Percentiles rank a stretch among this genome's conserved stretches.
phyloP scores from a whole-genome alignment of 1,139 yeast species.

The Scheffersomyces stambukii region DNA sequence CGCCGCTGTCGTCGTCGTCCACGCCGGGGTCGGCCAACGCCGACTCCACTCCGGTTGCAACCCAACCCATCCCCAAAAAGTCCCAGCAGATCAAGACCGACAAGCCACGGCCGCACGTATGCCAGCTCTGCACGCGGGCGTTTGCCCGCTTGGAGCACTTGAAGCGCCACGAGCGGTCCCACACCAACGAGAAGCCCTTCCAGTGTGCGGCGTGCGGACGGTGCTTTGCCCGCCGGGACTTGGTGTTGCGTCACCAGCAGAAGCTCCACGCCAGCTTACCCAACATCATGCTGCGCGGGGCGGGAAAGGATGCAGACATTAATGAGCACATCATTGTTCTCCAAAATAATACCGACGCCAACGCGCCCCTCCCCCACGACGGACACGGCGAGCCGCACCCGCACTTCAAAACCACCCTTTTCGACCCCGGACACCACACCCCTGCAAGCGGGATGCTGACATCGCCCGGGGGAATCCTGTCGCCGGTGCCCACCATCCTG shows the following conservation, averaged over 20 bases:
- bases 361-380: conserved; percentile 36
- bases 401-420: conserved; percentile 20
- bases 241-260: conserved; percentile 46
- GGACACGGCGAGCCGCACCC: conserved; percentile 10
- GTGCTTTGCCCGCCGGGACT: conserved; percentile 46
- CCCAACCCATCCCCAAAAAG: conserved; percentile 81
- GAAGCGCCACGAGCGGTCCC: conserved; percentile 90
- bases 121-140: conserved; percentile 91
- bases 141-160: conserved; percentile 94
- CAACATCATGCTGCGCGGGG: conserved; percentile 18
- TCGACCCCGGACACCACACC: conserved; percentile 8
- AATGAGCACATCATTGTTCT: conserved; percentile 43
- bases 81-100: conserved; percentile 80
- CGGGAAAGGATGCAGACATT: conserved; percentile 14
- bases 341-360: conserved; percentile 40
- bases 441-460: neutral
- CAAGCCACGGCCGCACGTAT: conserved; percentile 88
- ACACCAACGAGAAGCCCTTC: conserved; percentile 95
- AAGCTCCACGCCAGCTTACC: conserved; percentile 31
- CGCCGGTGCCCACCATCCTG: conserved; percentile 4
- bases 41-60: conserved; percentile 6
- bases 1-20: conserved; percentile 6
- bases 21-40: conserved; percentile 3
- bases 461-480: neutral
- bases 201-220: conserved; percentile 51